These are phyloP conservation scores for Cymodocea nodosa DNA, from an alignment of 116 monocot species.

Conservation along the genomic window DNA sequence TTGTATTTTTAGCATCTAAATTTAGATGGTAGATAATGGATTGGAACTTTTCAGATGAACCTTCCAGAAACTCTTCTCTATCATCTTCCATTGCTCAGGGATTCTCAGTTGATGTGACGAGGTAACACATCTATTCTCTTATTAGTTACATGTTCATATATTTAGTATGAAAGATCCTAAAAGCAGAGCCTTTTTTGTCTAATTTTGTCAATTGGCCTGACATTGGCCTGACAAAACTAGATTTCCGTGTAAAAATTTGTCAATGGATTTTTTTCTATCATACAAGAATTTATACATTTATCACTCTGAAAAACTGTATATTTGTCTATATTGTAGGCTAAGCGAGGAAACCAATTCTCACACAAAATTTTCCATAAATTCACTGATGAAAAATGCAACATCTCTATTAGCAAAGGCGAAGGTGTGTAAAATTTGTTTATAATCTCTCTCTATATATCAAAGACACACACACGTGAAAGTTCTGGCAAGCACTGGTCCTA, in stretches of 20 bases:
- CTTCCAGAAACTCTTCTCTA: constrained; percentile 31
- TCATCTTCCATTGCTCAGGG: constrained; percentile 32
- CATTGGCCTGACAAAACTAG: too few relatives aligned
- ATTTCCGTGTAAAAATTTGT: too few relatives aligned
- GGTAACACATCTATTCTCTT: constrained; percentile 14
- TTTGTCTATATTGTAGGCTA: constrained; percentile 17
- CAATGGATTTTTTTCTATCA: too few relatives aligned
- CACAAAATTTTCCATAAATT: constrained; percentile 19
- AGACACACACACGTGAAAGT: too few relatives aligned
- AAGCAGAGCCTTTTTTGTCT: too few relatives aligned
- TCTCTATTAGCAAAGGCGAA: constrained; percentile 53
- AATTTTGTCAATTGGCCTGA: too few relatives aligned
- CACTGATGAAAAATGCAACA: constrained; percentile 25
- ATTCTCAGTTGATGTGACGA: constrained; percentile 32
- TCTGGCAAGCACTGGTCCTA: too few relatives aligned
- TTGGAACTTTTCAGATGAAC: constrained; percentile 25
- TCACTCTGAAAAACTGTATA: too few relatives aligned
- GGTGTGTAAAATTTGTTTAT: constrained; percentile 22
- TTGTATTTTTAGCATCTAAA: not conserved
- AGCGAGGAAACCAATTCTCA: constrained; percentile 37
- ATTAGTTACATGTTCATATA: too few relatives aligned
- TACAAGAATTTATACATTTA: too few relatives aligned
- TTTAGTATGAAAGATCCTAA: too few relatives aligned
- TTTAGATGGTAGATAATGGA: constrained; percentile 4
- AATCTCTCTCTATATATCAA: too few relatives aligned